Conservation (phyloP, 192 early-diverging fungal genomes). For the Glomus cerebriforme region DNA sequence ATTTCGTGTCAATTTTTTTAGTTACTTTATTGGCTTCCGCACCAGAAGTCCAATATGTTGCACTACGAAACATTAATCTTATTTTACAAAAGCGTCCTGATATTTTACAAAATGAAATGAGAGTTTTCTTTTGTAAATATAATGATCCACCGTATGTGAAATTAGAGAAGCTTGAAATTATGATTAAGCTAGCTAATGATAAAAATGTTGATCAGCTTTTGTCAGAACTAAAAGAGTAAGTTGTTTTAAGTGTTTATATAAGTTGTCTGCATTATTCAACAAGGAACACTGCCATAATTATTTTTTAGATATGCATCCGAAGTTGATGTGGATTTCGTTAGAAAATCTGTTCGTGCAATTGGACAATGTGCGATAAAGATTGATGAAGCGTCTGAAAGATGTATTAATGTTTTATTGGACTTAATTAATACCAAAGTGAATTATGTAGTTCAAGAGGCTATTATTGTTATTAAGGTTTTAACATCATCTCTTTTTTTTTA, state of each 20-base stretch:
- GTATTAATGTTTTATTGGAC: slow-evolving; percentile 85
- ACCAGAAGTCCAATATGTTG: slow-evolving; percentile 96
- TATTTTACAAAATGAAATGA: slow-evolving; percentile 87
- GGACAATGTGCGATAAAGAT: slow-evolving; percentile 92
- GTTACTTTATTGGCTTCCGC: slow-evolving; percentile 84
- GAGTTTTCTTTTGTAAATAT: slow-evolving; percentile 98
- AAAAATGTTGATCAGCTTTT: slow-evolving; percentile 90
- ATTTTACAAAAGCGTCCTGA: slow-evolving; percentile 89
- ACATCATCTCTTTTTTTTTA: background rate
- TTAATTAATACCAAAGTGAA: slow-evolving; percentile 85
- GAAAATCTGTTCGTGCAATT: slow-evolving; percentile 86
- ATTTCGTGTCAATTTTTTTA: slow-evolving; percentile 31
- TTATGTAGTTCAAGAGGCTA: slow-evolving; percentile 90
- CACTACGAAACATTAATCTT: slow-evolving; percentile 94
- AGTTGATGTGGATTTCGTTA: slow-evolving; percentile 96
- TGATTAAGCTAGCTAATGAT: slow-evolving; percentile 86
- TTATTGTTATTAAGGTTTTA: slow-evolving; percentile 84
- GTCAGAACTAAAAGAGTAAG: slow-evolving; percentile 91
- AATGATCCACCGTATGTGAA: slow-evolving; percentile 99
- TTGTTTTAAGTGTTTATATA: background rate
- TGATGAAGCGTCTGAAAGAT: slow-evolving; percentile 82
- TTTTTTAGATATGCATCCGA: slow-evolving; percentile 82
- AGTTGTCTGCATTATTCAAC: background rate
- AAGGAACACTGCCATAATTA: background rate
- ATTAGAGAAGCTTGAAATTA: slow-evolving; percentile 91